Conservation (phyloP, 345 rosid species). For the Viola odorata region DNA sequence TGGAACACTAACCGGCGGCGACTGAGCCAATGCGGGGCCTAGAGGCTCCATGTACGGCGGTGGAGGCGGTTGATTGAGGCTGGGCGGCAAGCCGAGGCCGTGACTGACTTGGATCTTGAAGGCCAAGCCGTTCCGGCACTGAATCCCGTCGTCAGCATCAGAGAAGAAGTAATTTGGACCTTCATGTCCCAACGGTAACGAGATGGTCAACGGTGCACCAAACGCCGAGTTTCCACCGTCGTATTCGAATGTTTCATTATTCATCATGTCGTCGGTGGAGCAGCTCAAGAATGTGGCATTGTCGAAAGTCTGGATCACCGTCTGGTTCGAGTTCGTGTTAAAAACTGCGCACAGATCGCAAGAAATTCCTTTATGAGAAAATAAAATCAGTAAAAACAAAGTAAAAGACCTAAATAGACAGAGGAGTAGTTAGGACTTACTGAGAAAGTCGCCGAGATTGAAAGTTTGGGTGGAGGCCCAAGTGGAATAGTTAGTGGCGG, state of each 20-base stretch:
- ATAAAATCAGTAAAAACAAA: neutral
- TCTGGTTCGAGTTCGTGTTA: constrained; percentile 47
- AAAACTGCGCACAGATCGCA: constrained; percentile 30
- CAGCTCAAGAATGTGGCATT: constrained; percentile 42
- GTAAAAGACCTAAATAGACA: neutral
- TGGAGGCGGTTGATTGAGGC: constrained; percentile 67
- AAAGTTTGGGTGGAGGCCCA: constrained; percentile 50
- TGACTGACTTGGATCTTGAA: constrained; percentile 47
- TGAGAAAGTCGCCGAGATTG: constrained; percentile 55
- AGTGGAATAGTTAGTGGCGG: constrained; percentile 43
- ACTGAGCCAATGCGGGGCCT: constrained; percentile 23
- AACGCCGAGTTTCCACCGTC: constrained; percentile 32
- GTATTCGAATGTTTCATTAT: constrained; percentile 38
- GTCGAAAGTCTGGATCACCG: constrained; percentile 55
- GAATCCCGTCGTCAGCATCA: constrained; percentile 42
- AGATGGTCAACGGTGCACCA: constrained; percentile 27
- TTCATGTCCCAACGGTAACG: constrained; percentile 42
- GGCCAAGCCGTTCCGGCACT: constrained; percentile 52
- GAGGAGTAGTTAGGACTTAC: constrained; percentile 24
- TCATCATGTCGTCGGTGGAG: constrained; percentile 34
- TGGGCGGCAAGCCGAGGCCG: constrained; percentile 59
- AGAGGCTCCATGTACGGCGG: constrained; percentile 51
- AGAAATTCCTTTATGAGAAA: neutral
- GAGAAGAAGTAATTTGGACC: constrained; percentile 60
- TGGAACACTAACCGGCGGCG: constrained; percentile 31